Base-by-base conservation (phyloP, 2,329 filamentous ascomycete species). In the Penicillium sp. region DNA sequence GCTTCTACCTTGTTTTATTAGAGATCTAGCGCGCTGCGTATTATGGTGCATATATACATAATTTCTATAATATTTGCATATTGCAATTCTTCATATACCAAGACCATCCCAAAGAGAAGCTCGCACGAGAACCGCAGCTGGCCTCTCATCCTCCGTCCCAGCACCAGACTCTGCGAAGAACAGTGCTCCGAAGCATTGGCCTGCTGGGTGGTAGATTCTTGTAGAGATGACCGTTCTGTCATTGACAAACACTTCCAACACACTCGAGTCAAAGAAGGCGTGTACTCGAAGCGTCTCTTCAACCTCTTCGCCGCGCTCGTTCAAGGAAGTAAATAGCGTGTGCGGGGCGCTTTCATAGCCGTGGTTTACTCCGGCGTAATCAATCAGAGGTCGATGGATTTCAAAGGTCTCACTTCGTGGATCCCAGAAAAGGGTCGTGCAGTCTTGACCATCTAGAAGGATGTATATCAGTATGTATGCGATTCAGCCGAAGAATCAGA, bases 211-310 rank as follows among this genome's bases (percentile, higher is more conserved):
- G 52, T 71, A 73, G 4, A 72, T 58, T 3, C 66, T 60, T 1
- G 73, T 73, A 1, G 68, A 65, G 15, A 75, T 66, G 3, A 66
- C 69, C 13, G 67, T 72, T 10, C 73, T 61, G 8, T 65, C 65
- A 50, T 76, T 75, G 6, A 72, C 68, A 52, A 75, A 76, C 0
- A 75, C 65, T 53, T 76, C 73, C 3, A 76, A 56, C 6, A 74
- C 70, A 21, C 67, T 71, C 21, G 55, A 63, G 48, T 76, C 73
- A 42, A 68, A 69, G 56, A 71, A 72, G 0, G 69, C 64, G 17
- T 63, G 68, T n/a, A 76, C 60, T n/a, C 60, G 61, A 1, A 76
- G 61, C 2, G 58, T 53, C 52, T 75, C 71, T 49, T 67, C 61
- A 17, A 34, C 29, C 29, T 63, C 57, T 3, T 55, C 45, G 3